Conservation (phyloP, 2,329 filamentous ascomycete genomes). For the Pyrenophora tritici-repentis region DNA sequence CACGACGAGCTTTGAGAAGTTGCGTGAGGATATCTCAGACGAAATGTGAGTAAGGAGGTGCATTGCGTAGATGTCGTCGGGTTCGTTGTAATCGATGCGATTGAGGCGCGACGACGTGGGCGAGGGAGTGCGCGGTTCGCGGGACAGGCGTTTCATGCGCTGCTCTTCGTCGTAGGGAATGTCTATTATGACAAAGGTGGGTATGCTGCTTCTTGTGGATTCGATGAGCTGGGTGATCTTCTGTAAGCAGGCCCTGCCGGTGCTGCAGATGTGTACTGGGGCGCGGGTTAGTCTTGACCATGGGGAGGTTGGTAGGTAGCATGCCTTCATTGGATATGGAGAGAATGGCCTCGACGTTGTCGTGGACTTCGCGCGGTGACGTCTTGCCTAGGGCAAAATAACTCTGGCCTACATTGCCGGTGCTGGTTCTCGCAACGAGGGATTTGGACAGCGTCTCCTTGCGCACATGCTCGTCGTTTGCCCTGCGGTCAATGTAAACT, state of each 20-base stretch:
- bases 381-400: constrained; percentile 44
- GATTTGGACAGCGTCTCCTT: constrained; percentile 44
- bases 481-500: constrained; percentile 52
- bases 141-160: constrained; percentile 47
- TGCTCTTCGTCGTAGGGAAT: constrained; percentile 51
- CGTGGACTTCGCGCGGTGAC: constrained; percentile 42
- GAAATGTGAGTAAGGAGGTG: constrained; percentile 50
- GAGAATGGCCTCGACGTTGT: constrained; percentile 49
- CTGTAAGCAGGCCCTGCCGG: constrained; percentile 46
- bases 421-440: constrained; percentile 39
- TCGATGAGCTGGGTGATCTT: constrained; percentile 46
- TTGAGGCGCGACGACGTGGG: constrained; percentile 43
- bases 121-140: constrained; percentile 49
- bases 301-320: neutral
- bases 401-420: constrained; percentile 39
- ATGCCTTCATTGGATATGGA: constrained; percentile 51
- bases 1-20: constrained; percentile 48
- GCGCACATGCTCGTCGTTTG: constrained; percentile 48
- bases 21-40: constrained; percentile 49
- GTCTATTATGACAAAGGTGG: constrained; percentile 51
- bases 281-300: constrained; percentile 12
- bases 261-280: constrained; percentile 49
- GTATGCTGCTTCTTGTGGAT: constrained; percentile 37
- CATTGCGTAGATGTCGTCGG: constrained; percentile 51
- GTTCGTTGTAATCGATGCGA: constrained; percentile 42